Evolutionary conservation across 2,329 filamentous ascomycete species (phyloP).

Genomic region (Diaporthe vaccinii): DNA sequence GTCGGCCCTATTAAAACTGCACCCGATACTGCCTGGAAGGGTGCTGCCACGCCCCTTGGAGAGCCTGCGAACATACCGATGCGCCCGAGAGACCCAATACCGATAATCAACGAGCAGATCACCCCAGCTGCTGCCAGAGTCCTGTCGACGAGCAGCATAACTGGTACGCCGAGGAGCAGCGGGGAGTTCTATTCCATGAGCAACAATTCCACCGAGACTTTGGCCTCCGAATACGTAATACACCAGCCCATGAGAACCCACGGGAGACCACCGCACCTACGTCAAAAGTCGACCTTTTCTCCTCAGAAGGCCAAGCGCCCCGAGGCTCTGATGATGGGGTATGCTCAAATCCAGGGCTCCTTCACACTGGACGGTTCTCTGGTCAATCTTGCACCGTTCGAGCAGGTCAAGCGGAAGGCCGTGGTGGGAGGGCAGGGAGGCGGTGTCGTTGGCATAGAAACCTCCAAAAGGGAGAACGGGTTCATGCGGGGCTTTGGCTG

Average conservation of each 20-base stretch:
- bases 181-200: conserved; percentile 95
- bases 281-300: conserved; percentile 60
- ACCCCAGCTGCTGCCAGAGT: conserved; percentile 75
- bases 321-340: conserved; percentile 97
- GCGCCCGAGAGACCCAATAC: conserved; percentile 60
- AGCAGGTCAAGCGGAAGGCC: conserved; percentile 95
- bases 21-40: conserved; percentile 44
- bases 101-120: conserved; percentile 68
- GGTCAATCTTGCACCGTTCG: conserved; percentile 89
- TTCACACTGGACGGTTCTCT: conserved; percentile 94
- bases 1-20: conserved; percentile 37
- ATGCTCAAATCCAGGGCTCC: conserved; percentile 91
- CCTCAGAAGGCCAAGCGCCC: conserved; percentile 65
- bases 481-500: conserved; percentile 89
- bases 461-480: conserved; percentile 79
- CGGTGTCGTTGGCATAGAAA: conserved; percentile 86
- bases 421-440: conserved; percentile 90
- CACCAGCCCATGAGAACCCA: conserved; percentile 57
- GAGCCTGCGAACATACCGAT: conserved; percentile 54
- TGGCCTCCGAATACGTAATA: conserved; percentile 88
- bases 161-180: conserved; percentile 88
- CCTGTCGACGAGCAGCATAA: conserved; percentile 82
- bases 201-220: conserved; percentile 93
- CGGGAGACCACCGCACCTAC: conserved; percentile 59
- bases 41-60: conserved; percentile 48